Evolutionary conservation across 805 yeast species (phyloP), one percentile per base, ranked within the genome.

Genomic region (Candida bentonensis): DNA sequence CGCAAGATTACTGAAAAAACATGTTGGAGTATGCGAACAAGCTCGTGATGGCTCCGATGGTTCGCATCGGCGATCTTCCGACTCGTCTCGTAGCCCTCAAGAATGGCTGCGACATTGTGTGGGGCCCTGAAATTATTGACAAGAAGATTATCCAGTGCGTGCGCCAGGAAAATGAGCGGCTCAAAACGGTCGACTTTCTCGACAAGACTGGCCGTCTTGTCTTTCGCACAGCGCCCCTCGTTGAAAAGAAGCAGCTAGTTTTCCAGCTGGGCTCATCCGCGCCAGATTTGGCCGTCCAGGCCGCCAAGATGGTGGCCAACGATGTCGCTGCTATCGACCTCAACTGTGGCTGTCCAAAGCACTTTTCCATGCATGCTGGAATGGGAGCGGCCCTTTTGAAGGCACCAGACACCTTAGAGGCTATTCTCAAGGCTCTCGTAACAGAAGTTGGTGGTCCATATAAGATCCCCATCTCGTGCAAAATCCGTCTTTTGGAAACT

Each of bases 261-360:
- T 86, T 92, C 57, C 98, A 92, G 63, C 69, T 92, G 66, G 98
- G 98, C 15, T 80, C 96, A 0, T 72, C 95, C 0, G 72, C 78
- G 49, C 78, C 97, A 0, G 80, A 76, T 0, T 62, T 87, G 20
- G 98, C 98, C 0, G 95, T 87, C 1, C 67, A 80, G 48, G 98
- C 96, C 1, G 96, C 95, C 0, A 64, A 72, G 44, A 69, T 79
- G 39, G 83, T 92, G 2, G 85, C 88, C 5, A 57, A 68, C 1
- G 97, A 92, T 60, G 97, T 92, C 2, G 87, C 77, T 50, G 97
- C 94, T 5, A 82, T 92, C 3, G 98, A 92, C 59, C 71, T 92
- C 46, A 92, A 92, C 60, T 86, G 95, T 23, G 98, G 98, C 3
- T 92, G 98, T 63, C 98, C 98, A 2, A 92, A 89, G 59, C 96